Percentiles rank a stretch among this genome's conserved stretches.
These are phyloP conservation scores for Russula brevipes DNA, from an alignment of 768 basidiomycete genomes.

Conservation along the genomic window DNA sequence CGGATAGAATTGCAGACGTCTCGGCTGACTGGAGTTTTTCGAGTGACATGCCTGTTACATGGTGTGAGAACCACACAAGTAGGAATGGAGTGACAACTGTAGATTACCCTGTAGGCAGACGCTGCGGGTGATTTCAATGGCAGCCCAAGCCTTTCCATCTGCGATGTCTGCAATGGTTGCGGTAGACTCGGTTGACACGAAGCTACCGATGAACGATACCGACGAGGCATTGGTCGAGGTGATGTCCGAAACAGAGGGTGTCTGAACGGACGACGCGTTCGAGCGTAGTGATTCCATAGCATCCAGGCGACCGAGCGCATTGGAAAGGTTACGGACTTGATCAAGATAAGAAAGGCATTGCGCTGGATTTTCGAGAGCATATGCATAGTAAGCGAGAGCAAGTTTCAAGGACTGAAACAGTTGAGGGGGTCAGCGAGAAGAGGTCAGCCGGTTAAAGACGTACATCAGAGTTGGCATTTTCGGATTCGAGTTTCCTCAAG, in stretches of 20 bases:
- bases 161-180: slow-evolving; percentile 48
- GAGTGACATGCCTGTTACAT: slow-evolving; percentile 61
- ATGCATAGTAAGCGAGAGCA: slow-evolving; percentile 73
- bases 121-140: slow-evolving; percentile 69
- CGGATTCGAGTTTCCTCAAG: slow-evolving; percentile 20
- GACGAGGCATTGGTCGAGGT: slow-evolving; percentile 40
- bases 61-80: background rate
- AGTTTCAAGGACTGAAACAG: slow-evolving; percentile 55
- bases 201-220: slow-evolving; percentile 46
- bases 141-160: slow-evolving; percentile 68
- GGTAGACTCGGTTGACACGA: slow-evolving; percentile 40
- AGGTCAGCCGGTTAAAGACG: slow-evolving; percentile 29
- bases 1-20: slow-evolving; percentile 46
- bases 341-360: slow-evolving; percentile 58
- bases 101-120: slow-evolving; percentile 69
- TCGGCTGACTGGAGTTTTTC: slow-evolving; percentile 54
- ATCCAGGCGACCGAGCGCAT: slow-evolving; percentile 52
- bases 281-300: slow-evolving; percentile 40
- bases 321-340: slow-evolving; percentile 49
- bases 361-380: slow-evolving; percentile 61
- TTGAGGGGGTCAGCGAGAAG: slow-evolving; percentile 17
- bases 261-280: slow-evolving; percentile 36
- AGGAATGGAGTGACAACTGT: background rate
- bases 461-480: slow-evolving; percentile 40
- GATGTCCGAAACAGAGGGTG: slow-evolving; percentile 34